Percentiles rank a stretch among this genome's conserved stretches.
phyloP scores from a whole-genome alignment of 2,329 filamentous ascomycete species.

The Diaporthe citrichinensis region DNA sequence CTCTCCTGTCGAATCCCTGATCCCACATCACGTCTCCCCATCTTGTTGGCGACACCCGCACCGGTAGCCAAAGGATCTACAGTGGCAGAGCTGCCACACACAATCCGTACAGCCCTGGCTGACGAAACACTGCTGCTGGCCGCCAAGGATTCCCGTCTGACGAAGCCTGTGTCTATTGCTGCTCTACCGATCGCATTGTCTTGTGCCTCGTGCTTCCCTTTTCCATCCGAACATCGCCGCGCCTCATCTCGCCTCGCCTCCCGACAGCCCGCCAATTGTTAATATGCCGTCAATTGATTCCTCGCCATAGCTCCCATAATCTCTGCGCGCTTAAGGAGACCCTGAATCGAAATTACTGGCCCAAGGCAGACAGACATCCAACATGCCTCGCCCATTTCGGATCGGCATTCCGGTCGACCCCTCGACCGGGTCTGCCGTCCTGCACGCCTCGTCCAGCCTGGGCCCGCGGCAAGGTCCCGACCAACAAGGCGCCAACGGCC shows the following conservation, averaged over 20 bases:
- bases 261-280: constrained; percentile 5
- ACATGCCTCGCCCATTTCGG: constrained; percentile 32
- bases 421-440: constrained; percentile 24
- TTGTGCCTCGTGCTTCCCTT: constrained; percentile 7
- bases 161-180: neutral
- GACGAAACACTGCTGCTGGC: constrained; percentile 28
- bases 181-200: neutral
- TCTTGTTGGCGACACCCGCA: constrained; percentile 4
- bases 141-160: constrained; percentile 22
- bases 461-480: constrained; percentile 17
- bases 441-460: constrained; percentile 21
- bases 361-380: neutral
- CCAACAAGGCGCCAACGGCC: constrained; percentile 1
- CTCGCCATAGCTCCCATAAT: constrained; percentile 19
- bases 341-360: neutral
- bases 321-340: neutral
- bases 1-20: constrained; percentile 18
- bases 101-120: constrained; percentile 23
- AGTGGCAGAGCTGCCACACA: constrained; percentile 25
- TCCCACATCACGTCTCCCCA: neutral
- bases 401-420: constrained; percentile 29
- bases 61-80: neutral
- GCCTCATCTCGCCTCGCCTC: neutral
- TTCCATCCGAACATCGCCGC: constrained; percentile 10
- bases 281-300: constrained; percentile 35